A percentile compares a stretch with the other conserved stretches of the same genome.
Conservation (phyloP, 2,329 filamentous ascomycete genomes). For the Fusarium xylarioides region DNA sequence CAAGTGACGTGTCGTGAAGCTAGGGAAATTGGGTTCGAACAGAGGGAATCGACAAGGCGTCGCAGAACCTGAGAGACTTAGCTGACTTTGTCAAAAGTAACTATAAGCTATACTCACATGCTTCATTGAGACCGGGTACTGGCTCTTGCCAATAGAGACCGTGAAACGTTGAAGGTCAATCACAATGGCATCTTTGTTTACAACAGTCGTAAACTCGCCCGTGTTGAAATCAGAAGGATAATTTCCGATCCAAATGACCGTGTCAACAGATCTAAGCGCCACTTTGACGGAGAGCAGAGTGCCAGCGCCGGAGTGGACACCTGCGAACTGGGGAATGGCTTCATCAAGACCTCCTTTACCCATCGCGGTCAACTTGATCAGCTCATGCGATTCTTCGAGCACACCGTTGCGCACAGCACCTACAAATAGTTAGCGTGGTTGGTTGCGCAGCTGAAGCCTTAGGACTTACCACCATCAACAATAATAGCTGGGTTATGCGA, state of each 20-base stretch:
- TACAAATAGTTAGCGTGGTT: background rate
- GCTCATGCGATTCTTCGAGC: background rate
- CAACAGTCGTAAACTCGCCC: background rate
- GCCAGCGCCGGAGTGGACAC: background rate
- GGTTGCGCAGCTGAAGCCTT: too few relatives aligned
- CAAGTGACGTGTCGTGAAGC: background rate
- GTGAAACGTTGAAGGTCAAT: background rate
- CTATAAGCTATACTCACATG: background rate
- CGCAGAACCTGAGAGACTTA: background rate
- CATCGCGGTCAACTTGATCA: background rate
- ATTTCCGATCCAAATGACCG: background rate
- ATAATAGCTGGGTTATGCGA: background rate
- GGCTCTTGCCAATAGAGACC: background rate
- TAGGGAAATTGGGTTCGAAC: background rate
- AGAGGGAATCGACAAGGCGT: background rate
- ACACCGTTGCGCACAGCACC: background rate
- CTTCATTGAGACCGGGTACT: background rate
- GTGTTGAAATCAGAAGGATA: background rate
- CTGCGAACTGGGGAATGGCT: background rate
- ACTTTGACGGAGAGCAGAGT: background rate
- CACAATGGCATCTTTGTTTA: background rate
- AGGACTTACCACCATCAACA: background rate
- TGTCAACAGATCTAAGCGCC: background rate
- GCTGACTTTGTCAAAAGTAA: rapidly evolving
- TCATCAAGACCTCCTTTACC: background rate